A percentile compares a stretch with the other conserved stretches of the same genome.
Evolutionary conservation across 495 filamentous ascomycete genomes (phyloP).

Genomic region (Penicillium argentinense): DNA sequence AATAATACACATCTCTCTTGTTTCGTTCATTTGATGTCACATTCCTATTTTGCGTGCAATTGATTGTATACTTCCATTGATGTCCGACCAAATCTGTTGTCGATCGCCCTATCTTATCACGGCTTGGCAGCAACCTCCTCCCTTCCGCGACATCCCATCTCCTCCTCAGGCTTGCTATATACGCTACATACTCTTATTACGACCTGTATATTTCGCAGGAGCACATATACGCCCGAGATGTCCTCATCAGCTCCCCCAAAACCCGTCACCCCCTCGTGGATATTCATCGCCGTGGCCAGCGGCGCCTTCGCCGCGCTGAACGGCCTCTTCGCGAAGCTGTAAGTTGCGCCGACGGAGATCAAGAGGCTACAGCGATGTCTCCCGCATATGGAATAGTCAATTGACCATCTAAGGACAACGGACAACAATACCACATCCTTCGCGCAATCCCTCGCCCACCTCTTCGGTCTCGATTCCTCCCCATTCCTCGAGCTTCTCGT

Average conservation of each 20-base stretch:
- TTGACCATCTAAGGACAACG: slow-evolving; percentile 62
- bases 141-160: background rate
- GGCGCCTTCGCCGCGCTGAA: slow-evolving; percentile 92
- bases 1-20: no score
- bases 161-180: background rate
- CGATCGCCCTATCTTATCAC: slow-evolving; percentile 10
- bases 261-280: slow-evolving; percentile 54
- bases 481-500: slow-evolving; percentile 65
- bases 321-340: slow-evolving; percentile 96
- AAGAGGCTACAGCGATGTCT: background rate
- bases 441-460: slow-evolving; percentile 59
- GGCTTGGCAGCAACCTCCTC: slow-evolving; percentile 16
- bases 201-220: no score
- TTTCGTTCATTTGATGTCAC: no score
- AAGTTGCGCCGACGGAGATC: slow-evolving; percentile 23
- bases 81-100: no score
- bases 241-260: slow-evolving; percentile 7
- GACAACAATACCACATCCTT: slow-evolving; percentile 75
- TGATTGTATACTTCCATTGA: no score
- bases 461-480: slow-evolving; percentile 51
- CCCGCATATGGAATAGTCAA: background rate
- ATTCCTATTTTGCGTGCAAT: no score
- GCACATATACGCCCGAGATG: slow-evolving; percentile 11
- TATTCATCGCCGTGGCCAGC: slow-evolving; percentile 77
- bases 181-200: background rate